phyloP scores from a whole-genome alignment of 176 grass and related monocot genomes.

The Carex myosuroides region DNA sequence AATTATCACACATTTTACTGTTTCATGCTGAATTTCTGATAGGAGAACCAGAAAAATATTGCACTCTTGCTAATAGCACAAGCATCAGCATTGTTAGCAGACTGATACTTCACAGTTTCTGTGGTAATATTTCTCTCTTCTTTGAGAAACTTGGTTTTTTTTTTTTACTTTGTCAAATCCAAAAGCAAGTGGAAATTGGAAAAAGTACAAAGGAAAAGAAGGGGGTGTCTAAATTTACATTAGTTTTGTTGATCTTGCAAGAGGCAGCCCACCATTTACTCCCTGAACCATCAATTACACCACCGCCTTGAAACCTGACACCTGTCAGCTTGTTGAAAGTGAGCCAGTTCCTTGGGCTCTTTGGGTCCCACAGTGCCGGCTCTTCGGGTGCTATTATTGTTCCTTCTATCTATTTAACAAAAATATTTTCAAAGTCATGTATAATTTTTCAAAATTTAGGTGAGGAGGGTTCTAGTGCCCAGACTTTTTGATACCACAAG shows the following conservation, averaged over 20 bases:
- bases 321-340: slow-evolving; percentile 57
- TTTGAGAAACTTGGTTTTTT: not conserved
- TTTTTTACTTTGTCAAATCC: not conserved
- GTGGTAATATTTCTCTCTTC: not conserved
- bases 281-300: slow-evolving; percentile 87
- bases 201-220: not conserved
- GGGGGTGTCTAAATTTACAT: slow-evolving; percentile 17
- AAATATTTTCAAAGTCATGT: not conserved
- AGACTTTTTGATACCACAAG: not conserved
- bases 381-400: slow-evolving; percentile 80
- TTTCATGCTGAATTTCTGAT: not conserved
- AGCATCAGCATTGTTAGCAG: not conserved
- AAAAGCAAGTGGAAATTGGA: not conserved
- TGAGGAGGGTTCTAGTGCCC: not conserved
- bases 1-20: not conserved
- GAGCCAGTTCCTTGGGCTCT: slow-evolving; percentile 51
- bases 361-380: slow-evolving; percentile 60
- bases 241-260: slow-evolving; percentile 79
- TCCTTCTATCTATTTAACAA: slow-evolving; percentile 50
- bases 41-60: not conserved
- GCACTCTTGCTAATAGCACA: not conserved
- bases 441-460: not conserved
- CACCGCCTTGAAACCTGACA: slow-evolving; percentile 65
- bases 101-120: not conserved
- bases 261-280: slow-evolving; percentile 94